These are phyloP conservation scores for Nepenthes mirabilis DNA, from an alignment of 148 eudicot genomes.

Conservation along the genomic window DNA sequence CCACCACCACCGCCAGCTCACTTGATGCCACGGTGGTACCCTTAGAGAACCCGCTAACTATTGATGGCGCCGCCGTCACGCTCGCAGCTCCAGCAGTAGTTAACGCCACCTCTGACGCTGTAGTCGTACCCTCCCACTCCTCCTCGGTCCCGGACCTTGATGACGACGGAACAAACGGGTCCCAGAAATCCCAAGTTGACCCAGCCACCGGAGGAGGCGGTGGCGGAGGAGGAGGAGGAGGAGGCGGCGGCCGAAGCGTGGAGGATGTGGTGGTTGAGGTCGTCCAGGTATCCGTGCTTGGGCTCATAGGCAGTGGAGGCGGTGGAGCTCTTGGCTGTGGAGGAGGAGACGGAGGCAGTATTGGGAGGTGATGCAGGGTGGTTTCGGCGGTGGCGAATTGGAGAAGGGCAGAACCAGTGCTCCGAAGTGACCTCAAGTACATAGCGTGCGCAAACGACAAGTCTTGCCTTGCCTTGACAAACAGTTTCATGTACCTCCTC, in stretches of 20 bases:
- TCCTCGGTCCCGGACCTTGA: constrained; percentile 40
- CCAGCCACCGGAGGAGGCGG: constrained; percentile 14
- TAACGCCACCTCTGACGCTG: constrained; percentile 18
- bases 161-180: constrained; percentile 49
- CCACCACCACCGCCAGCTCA: constrained; percentile 52
- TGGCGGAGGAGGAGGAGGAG: constrained; percentile 21
- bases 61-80: constrained; percentile 37
- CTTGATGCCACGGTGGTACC: constrained; percentile 25
- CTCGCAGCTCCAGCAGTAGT: constrained; percentile 28
- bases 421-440: constrained; percentile 51
- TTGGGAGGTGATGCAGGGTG: constrained; percentile 31
- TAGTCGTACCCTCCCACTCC: constrained; percentile 40
- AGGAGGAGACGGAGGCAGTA: constrained; percentile 8
- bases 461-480: constrained; percentile 48
- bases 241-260: constrained; percentile 30
- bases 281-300: constrained; percentile 11
- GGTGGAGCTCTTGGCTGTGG: constrained; percentile 7
- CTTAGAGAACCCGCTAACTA: constrained; percentile 35
- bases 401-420: constrained; percentile 59
- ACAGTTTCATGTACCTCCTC: constrained; percentile 70
- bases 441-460: constrained; percentile 58
- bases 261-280: constrained; percentile 18
- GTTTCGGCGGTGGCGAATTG: constrained; percentile 68
- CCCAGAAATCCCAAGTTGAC: constrained; percentile 92
- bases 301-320: constrained; percentile 5